A percentile compares a stretch with the other conserved stretches of the same genome.
Evolutionary conservation across 495 filamentous ascomycete genomes (phyloP).

Genomic region (Eremomyces bilateralis): DNA sequence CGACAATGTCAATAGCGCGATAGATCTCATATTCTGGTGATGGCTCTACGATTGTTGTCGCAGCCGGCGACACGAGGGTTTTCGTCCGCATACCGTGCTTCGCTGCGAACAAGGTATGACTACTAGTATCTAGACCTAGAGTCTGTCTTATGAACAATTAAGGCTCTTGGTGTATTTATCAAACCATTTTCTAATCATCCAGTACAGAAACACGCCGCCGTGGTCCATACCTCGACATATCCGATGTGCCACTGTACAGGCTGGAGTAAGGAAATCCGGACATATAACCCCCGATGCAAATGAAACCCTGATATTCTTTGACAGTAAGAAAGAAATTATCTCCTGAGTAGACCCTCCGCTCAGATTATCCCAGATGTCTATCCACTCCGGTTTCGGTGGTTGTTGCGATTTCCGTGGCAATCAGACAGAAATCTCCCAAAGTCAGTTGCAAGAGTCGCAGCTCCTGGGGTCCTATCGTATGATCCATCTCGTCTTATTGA

Average conservation of each 20-base stretch:
- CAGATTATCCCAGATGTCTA: constrained; percentile 69
- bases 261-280: constrained; percentile 37
- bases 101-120: no score
- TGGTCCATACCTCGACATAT: not conserved
- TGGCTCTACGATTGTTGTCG: no score
- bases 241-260: constrained; percentile 10
- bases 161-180: no score
- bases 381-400: constrained; percentile 51
- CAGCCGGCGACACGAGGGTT: no score
- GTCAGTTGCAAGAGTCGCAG: constrained; percentile 32
- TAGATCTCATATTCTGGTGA: no score
- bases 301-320: constrained; percentile 73
- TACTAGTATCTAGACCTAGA: no score
- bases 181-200: no score
- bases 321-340: constrained; percentile 32
- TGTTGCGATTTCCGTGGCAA: constrained; percentile 36
- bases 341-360: no score
- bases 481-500: constrained; percentile 37
- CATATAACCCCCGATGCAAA: constrained; percentile 51
- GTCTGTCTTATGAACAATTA: no score
- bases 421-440: constrained; percentile 31
- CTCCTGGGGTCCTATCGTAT: constrained; percentile 33
- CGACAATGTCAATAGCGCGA: no score
- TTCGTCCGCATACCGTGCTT: no score
- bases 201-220: no score